Evolutionary conservation across 768 basidiomycete genomes (phyloP), one percentile per base, ranked within the genome.

Genomic region (Brasilioporus rufonigricans): DNA sequence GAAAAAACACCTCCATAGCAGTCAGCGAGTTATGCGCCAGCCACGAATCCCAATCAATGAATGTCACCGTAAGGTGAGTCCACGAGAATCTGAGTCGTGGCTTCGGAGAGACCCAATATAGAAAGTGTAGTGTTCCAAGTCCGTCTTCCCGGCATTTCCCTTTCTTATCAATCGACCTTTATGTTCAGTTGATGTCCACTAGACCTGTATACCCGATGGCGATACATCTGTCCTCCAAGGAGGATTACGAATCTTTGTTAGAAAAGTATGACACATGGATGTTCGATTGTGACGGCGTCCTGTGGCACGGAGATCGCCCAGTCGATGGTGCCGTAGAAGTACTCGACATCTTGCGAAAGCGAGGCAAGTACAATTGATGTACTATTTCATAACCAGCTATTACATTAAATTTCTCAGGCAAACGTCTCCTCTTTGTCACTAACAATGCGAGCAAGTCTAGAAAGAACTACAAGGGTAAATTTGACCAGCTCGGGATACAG

Each of bases 381-480:
- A 53, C 35, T 19, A 19, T 56, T 51, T 47, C 49, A 12, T 23
- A 29, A 44, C 49, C 16, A 43, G 52, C 14, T 19, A 57, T 50
- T 44, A n/a, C 57, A 55, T 39, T 24, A 24, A 31, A 33, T 23
- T 24, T 6, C 13, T 43, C 54, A 70, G 93, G 93, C 80, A 66
- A 98, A 92, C 78, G 80, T 56, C 75, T 97, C 31, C 73, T 98
- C 11, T 98, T 98, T 66, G 94, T 97, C 48, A 98, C 95, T 18
- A 99, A 99, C 75, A 99, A 98, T 69, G 95, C 96, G 44, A 91
- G 87, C 52, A 96, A 98, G 74, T 96, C 93, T 6, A 77, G 97
- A 58, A 83, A 74, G 68, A 86, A 74, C 68, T 95, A 95, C 82
- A 94, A 92, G 77, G 74, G 74, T 43, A 96, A 95, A 72, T 97